Base-by-base conservation (phyloP, 2,329 filamentous ascomycete species). In the Dactylonectria estremocensis region DNA sequence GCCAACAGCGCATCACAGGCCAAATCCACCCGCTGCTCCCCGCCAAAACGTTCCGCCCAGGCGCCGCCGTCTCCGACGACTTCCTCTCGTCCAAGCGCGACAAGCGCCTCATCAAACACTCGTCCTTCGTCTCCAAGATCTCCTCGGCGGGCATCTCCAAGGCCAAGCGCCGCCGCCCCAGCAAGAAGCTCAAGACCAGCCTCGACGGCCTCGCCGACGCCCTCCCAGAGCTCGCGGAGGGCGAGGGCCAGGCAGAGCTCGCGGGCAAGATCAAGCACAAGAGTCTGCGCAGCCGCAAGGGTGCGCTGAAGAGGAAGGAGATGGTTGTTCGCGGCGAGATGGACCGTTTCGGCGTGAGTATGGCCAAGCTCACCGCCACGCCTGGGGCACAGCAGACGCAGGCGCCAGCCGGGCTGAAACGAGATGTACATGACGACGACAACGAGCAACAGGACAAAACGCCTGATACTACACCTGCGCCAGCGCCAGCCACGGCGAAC, bases 271-370 rank as follows among this genome's bases (percentile, higher is more conserved):
- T 96, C 57, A 86, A 88, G 67, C 92, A 93, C 72, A 92, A 90
- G 83, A 95, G 92, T 68, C 76, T 98, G 75, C 91, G 88, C 81
- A 91, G 88, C 69, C 86, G 91, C 61, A 93, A 90, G 3, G 95
- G 95, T 1, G 94, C 94, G 22, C 86, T 95, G 83, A 97, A 94
- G 87, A 87, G 89, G 77, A 96, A 94, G 82, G 93, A 95, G 82
- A 91, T 88, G 80, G 78, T 98, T 35, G 93, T 97, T 65, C 90
- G 85, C 79, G 85, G 89, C 66, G 95, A 98, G 87, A 92, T 93
- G 83, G 90, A 95, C 79, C 86, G 95, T 67, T 98, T 98, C 79
- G 91, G 90, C 43, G 89, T 87, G 78, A 98, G 94, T 78, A 86
- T 98, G 87, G 95, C 93, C 18, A 89, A 92, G 80, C 83, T 98